Conservation (phyloP, 192 early-diverging fungal genomes). For the Entomortierella chlamydospora region DNA sequence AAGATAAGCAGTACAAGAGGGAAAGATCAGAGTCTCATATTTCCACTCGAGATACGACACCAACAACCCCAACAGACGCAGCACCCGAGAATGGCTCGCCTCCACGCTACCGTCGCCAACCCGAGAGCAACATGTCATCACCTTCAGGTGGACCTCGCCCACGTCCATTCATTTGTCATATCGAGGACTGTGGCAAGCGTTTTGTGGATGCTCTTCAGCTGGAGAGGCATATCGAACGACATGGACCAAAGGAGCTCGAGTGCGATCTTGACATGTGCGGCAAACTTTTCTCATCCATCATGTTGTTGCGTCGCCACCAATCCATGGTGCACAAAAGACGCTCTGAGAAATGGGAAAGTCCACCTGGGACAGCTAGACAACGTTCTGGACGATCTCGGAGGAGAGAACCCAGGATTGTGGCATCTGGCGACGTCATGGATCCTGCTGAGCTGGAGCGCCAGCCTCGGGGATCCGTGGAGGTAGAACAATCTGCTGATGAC, state of each 20-base stretch:
- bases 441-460: slow-evolving; percentile 24
- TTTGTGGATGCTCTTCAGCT: slow-evolving; percentile 52
- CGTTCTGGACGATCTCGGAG: slow-evolving; percentile 47
- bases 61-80: slow-evolving; percentile 26
- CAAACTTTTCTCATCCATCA: slow-evolving; percentile 47
- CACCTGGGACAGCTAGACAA: slow-evolving; percentile 38
- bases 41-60: slow-evolving; percentile 42
- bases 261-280: slow-evolving; percentile 51
- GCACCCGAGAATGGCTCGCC: slow-evolving; percentile 5
- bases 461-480: slow-evolving; percentile 14
- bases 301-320: slow-evolving; percentile 49
- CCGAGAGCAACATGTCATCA: slow-evolving; percentile 18
- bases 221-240: slow-evolving; percentile 45
- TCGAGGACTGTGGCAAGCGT: slow-evolving; percentile 51
- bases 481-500: slow-evolving; percentile 22
- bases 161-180: slow-evolving; percentile 44
- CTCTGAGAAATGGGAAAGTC: slow-evolving; percentile 53
- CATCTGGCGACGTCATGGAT: slow-evolving; percentile 51
- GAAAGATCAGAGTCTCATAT: slow-evolving; percentile 37
- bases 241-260: slow-evolving; percentile 50
- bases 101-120: slow-evolving; percentile 7
- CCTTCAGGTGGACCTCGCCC: slow-evolving; percentile 30
- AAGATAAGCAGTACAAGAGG: slow-evolving; percentile 15
- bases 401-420: slow-evolving; percentile 46
- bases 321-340: slow-evolving; percentile 54